Evolutionary conservation across 1,139 yeast genomes (phyloP).

Genomic region (Yamadazyma diddensiae): DNA sequence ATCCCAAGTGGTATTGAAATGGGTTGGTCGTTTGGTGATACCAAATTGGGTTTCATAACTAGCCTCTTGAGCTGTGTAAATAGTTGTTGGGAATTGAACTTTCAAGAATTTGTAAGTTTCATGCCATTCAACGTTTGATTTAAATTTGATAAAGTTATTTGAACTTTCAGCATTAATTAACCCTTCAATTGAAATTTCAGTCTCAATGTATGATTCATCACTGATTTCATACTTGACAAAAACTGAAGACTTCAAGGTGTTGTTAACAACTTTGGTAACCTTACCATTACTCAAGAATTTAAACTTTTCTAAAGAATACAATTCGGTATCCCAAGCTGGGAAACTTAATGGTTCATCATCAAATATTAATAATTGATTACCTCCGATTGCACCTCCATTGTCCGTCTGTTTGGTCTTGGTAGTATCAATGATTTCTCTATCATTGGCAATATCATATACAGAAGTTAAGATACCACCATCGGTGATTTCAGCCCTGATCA

Average conservation of each 20-base stretch:
- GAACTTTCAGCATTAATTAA: conserved; percentile 30
- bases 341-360: conserved; percentile 87
- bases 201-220: conserved; percentile 53
- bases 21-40: conserved; percentile 86
- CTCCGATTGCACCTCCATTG: conserved; percentile 46
- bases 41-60: conserved; percentile 94
- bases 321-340: conserved; percentile 98
- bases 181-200: conserved; percentile 72
- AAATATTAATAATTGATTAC: conserved; percentile 74
- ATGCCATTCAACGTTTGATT: conserved; percentile 78
- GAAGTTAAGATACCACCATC: conserved; percentile 64
- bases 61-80: conserved; percentile 66
- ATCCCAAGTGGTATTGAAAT: conserved; percentile 93
- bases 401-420: conserved; percentile 45
- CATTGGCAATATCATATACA: conserved; percentile 56
- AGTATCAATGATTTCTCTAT: conserved; percentile 66
- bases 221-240: conserved; percentile 60
- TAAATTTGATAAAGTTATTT: conserved; percentile 48
- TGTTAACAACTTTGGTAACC: conserved; percentile 50
- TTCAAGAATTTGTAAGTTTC: conserved; percentile 85
- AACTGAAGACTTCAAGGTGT: conserved; percentile 61
- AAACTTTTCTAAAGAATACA: conserved; percentile 73
- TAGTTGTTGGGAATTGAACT: conserved; percentile 90
- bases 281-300: conserved; percentile 43
- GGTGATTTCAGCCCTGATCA: conserved; percentile 55